These are phyloP conservation scores for Rhodotorula sp. DNA, from an alignment of 1,284 basidiomycete species.

Conservation along the genomic window DNA sequence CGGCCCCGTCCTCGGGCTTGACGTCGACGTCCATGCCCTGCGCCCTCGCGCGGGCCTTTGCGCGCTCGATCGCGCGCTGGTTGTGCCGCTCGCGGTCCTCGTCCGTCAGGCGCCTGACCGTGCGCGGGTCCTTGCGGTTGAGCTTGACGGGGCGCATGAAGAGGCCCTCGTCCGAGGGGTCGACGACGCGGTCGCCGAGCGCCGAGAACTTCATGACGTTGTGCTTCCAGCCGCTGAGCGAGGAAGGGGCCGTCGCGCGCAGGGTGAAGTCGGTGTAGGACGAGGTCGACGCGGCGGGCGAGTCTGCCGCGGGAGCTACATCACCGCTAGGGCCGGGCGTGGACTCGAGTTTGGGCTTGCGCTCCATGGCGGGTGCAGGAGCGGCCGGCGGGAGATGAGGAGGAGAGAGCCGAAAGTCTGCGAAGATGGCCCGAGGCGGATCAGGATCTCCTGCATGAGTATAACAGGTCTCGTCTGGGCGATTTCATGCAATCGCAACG, in stretches of 20 bases:
- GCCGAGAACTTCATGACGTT: slow-evolving; percentile 46
- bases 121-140: slow-evolving; percentile 74
- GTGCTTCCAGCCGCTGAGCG: slow-evolving; percentile 37
- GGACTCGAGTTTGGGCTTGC: slow-evolving; percentile 1
- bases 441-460: too few relatives aligned
- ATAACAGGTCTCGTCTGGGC: too few relatives aligned
- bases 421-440: too few relatives aligned
- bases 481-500: too few relatives aligned
- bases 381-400: background rate
- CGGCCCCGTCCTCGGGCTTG: slow-evolving; percentile 26
- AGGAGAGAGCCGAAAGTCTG: background rate
- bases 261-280: slow-evolving; percentile 25
- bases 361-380: background rate
- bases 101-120: slow-evolving; percentile 44
- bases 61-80: slow-evolving; percentile 45
- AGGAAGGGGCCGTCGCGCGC: slow-evolving; percentile 16
- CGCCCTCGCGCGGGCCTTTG: slow-evolving; percentile 64
- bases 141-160: slow-evolving; percentile 66
- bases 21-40: slow-evolving; percentile 62
- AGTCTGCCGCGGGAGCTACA: background rate
- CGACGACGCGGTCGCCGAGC: slow-evolving; percentile 27
- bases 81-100: slow-evolving; percentile 55
- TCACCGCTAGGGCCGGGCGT: background rate
- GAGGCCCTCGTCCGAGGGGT: slow-evolving; percentile 22
- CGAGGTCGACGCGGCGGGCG: slow-evolving; percentile 12